Evolutionary conservation across 495 filamentous ascomycete genomes (phyloP).

Genomic region (Parachaetomium inaequale): DNA sequence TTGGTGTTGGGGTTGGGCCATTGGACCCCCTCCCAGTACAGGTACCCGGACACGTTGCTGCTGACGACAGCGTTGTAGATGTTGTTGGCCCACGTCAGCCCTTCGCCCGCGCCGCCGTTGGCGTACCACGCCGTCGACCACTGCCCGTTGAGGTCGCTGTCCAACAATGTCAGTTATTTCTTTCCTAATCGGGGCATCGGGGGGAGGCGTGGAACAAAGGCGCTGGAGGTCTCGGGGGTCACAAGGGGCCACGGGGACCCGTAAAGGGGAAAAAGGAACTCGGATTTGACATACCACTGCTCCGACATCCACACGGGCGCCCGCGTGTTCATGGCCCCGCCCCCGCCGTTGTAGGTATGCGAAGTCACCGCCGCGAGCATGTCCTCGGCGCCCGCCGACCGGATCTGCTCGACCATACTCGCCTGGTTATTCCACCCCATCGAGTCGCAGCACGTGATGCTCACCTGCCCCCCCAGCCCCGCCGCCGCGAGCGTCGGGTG

Average conservation of each 20-base stretch:
- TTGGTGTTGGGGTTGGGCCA: conserved; percentile 46
- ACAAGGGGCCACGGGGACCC: no score
- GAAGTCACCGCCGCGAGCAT: conserved; percentile 37
- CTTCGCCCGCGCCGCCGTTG: conserved; percentile 47
- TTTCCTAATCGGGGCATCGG: no score
- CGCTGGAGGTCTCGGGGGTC: no score
- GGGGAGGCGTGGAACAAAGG: no score
- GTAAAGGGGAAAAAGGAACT: no score
- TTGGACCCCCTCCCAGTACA: conserved; percentile 55
- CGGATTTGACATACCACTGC: no score
- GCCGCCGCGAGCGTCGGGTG: conserved; percentile 31
- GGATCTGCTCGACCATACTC: conserved; percentile 38
- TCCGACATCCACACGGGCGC: conserved; percentile 40
- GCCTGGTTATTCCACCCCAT: conserved; percentile 43
- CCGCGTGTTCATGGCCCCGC: conserved; percentile 32
- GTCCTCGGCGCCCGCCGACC: conserved; percentile 30
- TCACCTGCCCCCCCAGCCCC: conserved; percentile 30
- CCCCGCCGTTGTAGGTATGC: conserved; percentile 40
- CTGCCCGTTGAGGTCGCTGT: conserved; percentile 45
- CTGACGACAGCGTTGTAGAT: conserved; percentile 46
- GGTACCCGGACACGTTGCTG: conserved; percentile 45
- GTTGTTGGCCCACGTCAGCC: conserved; percentile 55
- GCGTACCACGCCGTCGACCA: conserved; percentile 50
- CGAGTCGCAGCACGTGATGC: conserved; percentile 42
- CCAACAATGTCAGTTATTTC: no score